These are phyloP conservation scores for Penicillium sp. DNA, from an alignment of 2,329 filamentous ascomycete genomes.

Conservation along the genomic window DNA sequence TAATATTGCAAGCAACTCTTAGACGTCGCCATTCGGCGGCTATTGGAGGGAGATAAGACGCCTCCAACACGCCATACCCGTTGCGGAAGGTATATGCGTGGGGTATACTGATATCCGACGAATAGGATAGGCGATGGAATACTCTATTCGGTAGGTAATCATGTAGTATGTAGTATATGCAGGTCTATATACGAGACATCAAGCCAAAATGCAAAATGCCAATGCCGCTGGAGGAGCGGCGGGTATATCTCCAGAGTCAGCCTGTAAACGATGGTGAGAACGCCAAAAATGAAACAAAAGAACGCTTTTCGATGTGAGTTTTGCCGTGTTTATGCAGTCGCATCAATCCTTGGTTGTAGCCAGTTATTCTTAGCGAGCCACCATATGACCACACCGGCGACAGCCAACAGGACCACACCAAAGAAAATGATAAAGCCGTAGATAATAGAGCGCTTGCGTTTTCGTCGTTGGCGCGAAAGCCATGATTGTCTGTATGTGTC, in stretches of 20 bases:
- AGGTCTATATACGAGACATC: not conserved
- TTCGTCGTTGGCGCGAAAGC: constrained; percentile 51
- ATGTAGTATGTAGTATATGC: not conserved
- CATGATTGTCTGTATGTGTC: constrained; percentile 48
- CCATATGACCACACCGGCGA: constrained; percentile 45
- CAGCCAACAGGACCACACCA: constrained; percentile 37
- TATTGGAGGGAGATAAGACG: not conserved
- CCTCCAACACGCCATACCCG: not conserved
- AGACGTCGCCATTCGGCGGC: not conserved
- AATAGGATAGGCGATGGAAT: no score
- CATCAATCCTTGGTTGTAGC: constrained; percentile 14
- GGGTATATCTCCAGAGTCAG: constrained; percentile 9
- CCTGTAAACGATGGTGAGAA: not conserved
- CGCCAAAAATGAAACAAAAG: not conserved
- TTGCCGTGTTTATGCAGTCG: not conserved
- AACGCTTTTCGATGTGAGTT: no score
- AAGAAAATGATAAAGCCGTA: constrained; percentile 37
- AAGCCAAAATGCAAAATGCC: constrained; percentile 1
- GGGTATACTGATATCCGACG: no score
- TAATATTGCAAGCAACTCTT: not conserved
- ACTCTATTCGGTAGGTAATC: no score
- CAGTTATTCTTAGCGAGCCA: constrained; percentile 40
- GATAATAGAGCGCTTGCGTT: constrained; percentile 48
- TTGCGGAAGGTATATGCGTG: constrained; percentile 1
- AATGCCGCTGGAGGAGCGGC: not conserved